Conservation (phyloP, 768 basidiomycete species). For the Tulasnella sp. region DNA sequence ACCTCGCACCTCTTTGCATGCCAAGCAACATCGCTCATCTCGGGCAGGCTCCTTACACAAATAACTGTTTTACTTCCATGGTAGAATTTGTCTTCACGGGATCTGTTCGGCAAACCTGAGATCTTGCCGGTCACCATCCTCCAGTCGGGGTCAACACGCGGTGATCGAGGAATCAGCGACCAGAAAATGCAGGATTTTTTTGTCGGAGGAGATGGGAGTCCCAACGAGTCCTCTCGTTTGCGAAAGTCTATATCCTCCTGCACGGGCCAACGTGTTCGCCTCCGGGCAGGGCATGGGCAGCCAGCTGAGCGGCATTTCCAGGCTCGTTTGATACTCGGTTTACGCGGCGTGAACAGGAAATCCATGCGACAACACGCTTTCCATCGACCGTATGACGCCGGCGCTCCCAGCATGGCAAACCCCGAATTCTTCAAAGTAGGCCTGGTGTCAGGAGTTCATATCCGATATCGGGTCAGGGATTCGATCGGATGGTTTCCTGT, state of each 20-base stretch:
- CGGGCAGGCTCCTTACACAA: background rate
- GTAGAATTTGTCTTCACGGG: background rate
- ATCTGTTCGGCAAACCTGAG: no score
- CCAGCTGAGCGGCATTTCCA: background rate
- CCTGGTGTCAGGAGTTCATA: background rate
- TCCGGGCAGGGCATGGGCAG: background rate
- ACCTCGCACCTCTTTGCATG: background rate
- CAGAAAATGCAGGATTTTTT: background rate
- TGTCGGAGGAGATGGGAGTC: background rate
- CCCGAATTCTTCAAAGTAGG: background rate
- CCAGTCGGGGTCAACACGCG: no score
- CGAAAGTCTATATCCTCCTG: background rate
- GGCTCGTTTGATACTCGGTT: background rate
- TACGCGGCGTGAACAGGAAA: background rate
- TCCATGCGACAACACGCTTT: background rate
- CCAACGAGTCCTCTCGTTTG: background rate
- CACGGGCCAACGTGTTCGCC: background rate
- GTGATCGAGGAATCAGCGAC: background rate
- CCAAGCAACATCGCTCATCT: background rate
- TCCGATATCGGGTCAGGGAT: background rate
- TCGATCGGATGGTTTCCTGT: background rate
- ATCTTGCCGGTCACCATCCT: no score
- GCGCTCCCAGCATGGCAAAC: background rate
- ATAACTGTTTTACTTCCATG: background rate
- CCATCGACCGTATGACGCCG: background rate